These are phyloP conservation scores for Chlorencoelia australis DNA, from an alignment of 2,329 filamentous ascomycete species.

Conservation along the genomic window DNA sequence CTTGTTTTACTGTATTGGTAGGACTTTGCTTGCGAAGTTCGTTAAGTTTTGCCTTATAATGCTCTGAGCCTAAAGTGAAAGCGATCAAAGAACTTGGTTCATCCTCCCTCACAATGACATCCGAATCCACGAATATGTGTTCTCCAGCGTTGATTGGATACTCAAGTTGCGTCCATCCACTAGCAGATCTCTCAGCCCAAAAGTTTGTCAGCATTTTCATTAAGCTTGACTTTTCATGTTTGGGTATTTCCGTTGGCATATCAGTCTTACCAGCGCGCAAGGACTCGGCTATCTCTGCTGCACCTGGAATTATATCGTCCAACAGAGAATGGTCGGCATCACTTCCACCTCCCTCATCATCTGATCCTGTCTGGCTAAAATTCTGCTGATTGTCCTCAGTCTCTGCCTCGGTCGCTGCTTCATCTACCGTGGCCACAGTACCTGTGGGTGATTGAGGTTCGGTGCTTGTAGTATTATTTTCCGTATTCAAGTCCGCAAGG, in stretches of 20 bases:
- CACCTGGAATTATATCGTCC: constrained; percentile 57
- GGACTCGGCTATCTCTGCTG: constrained; percentile 52
- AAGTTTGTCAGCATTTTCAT: constrained; percentile 96
- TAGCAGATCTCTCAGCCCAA: constrained; percentile 95
- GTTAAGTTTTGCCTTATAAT: constrained; percentile 73
- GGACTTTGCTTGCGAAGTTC: constrained; percentile 48
- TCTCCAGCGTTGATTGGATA: constrained; percentile 83
- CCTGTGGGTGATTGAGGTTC: constrained; percentile 22
- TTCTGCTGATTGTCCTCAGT: constrained; percentile 35
- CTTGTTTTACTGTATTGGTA: constrained; percentile 26
- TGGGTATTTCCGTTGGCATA: constrained; percentile 66
- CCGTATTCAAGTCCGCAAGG: constrained; percentile 21
- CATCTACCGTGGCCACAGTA: constrained; percentile 20
- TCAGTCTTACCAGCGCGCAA: constrained; percentile 44
- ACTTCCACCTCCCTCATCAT: constrained; percentile 58
- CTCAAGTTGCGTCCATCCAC: constrained; percentile 84
- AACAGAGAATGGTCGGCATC: constrained; percentile 61
- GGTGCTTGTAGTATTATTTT: constrained; percentile 9
- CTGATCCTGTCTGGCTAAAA: constrained; percentile 51
- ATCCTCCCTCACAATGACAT: constrained; percentile 94
- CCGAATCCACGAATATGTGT: constrained; percentile 93
- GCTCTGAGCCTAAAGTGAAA: constrained; percentile 76
- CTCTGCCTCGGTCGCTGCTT: constrained; percentile 30
- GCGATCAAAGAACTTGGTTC: constrained; percentile 95
- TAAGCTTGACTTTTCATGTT: constrained; percentile 84